These are phyloP conservation scores for Tilletia caries DNA, from an alignment of 1,284 basidiomycete genomes.

Conservation along the genomic window DNA sequence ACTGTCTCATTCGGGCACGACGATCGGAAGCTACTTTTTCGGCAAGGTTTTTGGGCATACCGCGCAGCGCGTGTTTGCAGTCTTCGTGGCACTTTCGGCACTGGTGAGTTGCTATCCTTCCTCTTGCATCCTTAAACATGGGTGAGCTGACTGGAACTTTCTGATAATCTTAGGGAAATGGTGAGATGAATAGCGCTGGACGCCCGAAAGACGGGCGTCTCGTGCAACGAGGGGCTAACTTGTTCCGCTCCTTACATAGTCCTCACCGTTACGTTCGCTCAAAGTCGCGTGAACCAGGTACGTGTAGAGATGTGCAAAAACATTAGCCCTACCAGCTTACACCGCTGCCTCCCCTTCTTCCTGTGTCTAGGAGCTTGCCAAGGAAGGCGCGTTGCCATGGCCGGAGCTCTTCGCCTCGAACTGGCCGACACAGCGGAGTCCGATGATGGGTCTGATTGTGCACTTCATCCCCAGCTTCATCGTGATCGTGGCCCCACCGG, in stretches of 20 bases:
- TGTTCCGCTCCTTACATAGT: too few species aligned
- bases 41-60: conserved; percentile 60
- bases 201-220: too few species aligned
- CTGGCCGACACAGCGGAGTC: conserved; percentile 59
- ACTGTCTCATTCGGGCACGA: conserved; percentile 58
- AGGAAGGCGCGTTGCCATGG: conserved; percentile 62
- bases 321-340: too few species aligned
- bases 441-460: conserved; percentile 57
- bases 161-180: not conserved
- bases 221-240: too few species aligned
- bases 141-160: not conserved
- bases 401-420: conserved; percentile 59
- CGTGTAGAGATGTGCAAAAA: not conserved
- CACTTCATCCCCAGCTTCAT: conserved; percentile 56
- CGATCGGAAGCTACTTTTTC: conserved; percentile 63
- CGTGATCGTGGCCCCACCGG: conserved; percentile 62
- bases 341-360: conserved; percentile 43
- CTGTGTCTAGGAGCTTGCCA: conserved; percentile 60
- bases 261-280: conserved; percentile 58
- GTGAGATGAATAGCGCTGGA: too few species aligned
- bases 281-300: conserved; percentile 60
- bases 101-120: conserved; percentile 19
- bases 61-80: conserved; percentile 59
- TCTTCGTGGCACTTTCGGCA: conserved; percentile 61
- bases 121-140: not conserved